A percentile compares a stretch with the other conserved stretches of the same genome.
Conservation (phyloP, 495 filamentous ascomycete genomes). For the Aspergillus ostianus region DNA sequence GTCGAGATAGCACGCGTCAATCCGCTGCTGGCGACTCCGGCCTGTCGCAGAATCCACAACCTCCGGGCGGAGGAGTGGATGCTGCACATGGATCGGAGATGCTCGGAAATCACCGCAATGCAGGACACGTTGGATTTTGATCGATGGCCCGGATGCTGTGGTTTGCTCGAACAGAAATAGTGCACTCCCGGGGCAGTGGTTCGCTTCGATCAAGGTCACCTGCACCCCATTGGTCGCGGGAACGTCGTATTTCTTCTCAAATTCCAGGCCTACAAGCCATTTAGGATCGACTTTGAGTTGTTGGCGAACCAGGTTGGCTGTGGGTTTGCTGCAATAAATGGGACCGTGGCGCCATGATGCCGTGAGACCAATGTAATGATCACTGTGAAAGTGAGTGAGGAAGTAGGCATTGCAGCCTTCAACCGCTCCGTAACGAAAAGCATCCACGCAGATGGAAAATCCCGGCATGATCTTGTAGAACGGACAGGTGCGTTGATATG, state of each 20-base stretch:
- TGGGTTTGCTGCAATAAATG: constrained; percentile 94
- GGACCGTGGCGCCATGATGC: constrained; percentile 88
- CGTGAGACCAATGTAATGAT: constrained; percentile 92
- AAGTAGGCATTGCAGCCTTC: constrained; percentile 94
- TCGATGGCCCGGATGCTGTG: constrained; percentile 55
- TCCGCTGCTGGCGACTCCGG: constrained; percentile 72
- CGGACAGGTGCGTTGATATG: constrained; percentile 86
- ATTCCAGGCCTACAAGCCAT: constrained; percentile 82
- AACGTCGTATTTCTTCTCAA: constrained; percentile 77
- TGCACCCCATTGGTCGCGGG: constrained; percentile 74
- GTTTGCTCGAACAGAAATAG: constrained; percentile 88
- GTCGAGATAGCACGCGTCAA: constrained; percentile 94
- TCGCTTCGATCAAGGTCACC: constrained; percentile 94
- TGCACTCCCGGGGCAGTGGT: constrained; percentile 95
- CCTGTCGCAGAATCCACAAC: constrained; percentile 64
- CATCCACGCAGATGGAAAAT: constrained; percentile 90
- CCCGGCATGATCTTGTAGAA: constrained; percentile 98
- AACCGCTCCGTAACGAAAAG: constrained; percentile 92
- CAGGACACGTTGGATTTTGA: constrained; percentile 70
- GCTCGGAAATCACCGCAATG: constrained; percentile 97
- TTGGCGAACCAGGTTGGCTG: constrained; percentile 81
- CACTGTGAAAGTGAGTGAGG: constrained; percentile 95
- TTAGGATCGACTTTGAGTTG: constrained; percentile 84
- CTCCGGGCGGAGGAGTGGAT: constrained; percentile 77
- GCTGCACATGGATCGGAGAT: constrained; percentile 78